A percentile compares a stretch with the other conserved stretches of the same genome.
phyloP scores from a whole-genome alignment of 257 asterid species.

The Jaltomata sinuosa region DNA sequence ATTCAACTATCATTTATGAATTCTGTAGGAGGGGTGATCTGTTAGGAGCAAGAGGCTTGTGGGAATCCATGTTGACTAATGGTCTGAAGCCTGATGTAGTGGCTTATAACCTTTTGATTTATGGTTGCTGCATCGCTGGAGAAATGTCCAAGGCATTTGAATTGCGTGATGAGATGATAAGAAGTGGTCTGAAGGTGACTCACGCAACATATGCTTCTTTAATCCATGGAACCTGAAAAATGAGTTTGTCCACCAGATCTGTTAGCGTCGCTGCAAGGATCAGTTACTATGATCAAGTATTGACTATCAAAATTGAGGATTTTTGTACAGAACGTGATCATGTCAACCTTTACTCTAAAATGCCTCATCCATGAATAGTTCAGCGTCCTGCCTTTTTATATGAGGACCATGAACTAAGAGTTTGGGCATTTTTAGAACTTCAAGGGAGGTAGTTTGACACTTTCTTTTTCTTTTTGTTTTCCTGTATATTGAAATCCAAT shows the following conservation, averaged over 20 bases:
- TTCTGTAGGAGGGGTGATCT: constrained; percentile 60
- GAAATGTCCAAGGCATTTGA: constrained; percentile 48
- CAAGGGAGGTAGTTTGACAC: neutral
- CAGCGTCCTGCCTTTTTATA: neutral
- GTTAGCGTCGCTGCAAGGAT: neutral
- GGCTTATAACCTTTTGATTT: constrained; percentile 63
- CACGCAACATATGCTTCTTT: constrained; percentile 18
- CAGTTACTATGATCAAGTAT: neutral
- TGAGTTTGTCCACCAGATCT: constrained; percentile 2
- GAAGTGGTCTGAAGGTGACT: constrained; percentile 52
- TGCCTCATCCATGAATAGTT: neutral
- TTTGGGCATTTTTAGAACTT: neutral
- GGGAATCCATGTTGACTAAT: constrained; percentile 58
- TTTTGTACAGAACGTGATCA: neutral
- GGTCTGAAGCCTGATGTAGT: constrained; percentile 67
- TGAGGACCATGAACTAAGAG: neutral
- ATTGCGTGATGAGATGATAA: constrained; percentile 53
- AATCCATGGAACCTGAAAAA: neutral
- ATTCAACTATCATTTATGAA: constrained; percentile 53
- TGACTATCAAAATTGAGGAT: neutral
- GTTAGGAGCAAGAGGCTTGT: constrained; percentile 44
- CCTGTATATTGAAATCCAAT: neutral
- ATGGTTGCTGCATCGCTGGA: constrained; percentile 60
- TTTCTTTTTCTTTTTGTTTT: neutral
- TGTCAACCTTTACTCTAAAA: neutral